Evolutionary conservation across 768 basidiomycete species (phyloP).

Genomic region (Mycena venus): DNA sequence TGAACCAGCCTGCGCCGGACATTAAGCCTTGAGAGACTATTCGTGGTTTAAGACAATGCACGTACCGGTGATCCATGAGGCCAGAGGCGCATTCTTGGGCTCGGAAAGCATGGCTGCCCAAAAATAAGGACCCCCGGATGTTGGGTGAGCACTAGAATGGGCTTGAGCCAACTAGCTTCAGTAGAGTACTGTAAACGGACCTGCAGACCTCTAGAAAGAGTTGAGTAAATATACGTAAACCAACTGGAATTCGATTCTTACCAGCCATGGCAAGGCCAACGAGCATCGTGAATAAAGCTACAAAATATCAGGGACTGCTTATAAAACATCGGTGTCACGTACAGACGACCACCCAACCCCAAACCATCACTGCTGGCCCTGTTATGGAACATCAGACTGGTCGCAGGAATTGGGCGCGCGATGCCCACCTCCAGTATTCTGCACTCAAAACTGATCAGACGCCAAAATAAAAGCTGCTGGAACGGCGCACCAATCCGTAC

Average conservation of each 20-base stretch:
- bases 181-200: slow-evolving; percentile 33
- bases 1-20: slow-evolving; percentile 69
- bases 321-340: slow-evolving; percentile 32
- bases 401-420: too few relatives aligned
- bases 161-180: neutral
- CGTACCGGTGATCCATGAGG: slow-evolving; percentile 78
- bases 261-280: slow-evolving; percentile 86
- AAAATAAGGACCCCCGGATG: slow-evolving; percentile 82
- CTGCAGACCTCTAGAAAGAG: slow-evolving; percentile 61
- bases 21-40: neutral
- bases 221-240: neutral
- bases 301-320: neutral
- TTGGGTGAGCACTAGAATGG: slow-evolving; percentile 71
- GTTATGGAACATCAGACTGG: neutral
- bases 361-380: slow-evolving; percentile 83
- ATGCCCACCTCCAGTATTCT: slow-evolving; percentile 71
- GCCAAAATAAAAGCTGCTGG: neutral
- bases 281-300: slow-evolving; percentile 76
- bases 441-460: neutral
- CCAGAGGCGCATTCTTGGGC: slow-evolving; percentile 69
- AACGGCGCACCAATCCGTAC: slow-evolving; percentile 70
- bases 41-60: neutral
- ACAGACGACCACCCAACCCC: slow-evolving; percentile 80
- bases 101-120: slow-evolving; percentile 85
- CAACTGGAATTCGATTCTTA: slow-evolving; percentile 38